Base-by-base conservation (phyloP, 2,329 filamentous ascomycete species). In the Dactylonectria estremocensis region DNA sequence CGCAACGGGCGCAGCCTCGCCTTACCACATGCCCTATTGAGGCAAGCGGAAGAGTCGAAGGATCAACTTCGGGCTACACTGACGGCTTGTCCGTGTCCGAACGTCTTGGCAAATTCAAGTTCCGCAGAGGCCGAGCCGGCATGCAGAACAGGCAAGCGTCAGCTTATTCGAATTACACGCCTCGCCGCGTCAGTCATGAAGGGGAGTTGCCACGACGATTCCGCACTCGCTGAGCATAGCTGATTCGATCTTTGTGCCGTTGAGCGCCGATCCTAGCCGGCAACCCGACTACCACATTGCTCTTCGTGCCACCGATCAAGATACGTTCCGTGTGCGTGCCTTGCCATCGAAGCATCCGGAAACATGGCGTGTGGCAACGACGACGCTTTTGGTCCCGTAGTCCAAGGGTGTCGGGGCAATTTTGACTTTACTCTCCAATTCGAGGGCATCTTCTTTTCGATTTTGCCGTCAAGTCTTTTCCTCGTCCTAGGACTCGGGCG, bases 391-490 rank as follows among this genome's bases (percentile, higher is more conserved):
- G 83, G 83, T 4, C 83, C 83, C 0, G 65, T 71, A n/a, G 80
- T 85, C 35, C 62, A 72, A 10, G 83, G 81, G 24, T 86, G 83
- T 61, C 80, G 83, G 11, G 79, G 75, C 67, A 79, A 83, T 61
- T 86, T 86, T 65, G 84, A 85, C 69, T 85, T 85, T 52, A 86
- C 83, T 10, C 72, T 86, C 57, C 77, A 74, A 18, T 85, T 86
- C 60, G 83, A 86, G 70, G 78, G 81, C 53, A 71, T 83, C 3
- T 77, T 85, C 50, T 80, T 86, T 43, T 78, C 79, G 3, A 74
- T 84, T 11, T 63, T 82, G 1, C 84, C 84, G 0, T 72, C 80
- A 0, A 43, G 28, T 33, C 64, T 77, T 7, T 61, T 83, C 0
- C 57, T 60, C 10, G 14, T 40, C 11, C 43, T 64, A 5, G 48